Percentiles rank a stretch among this genome's conserved stretches.
phyloP scores from a whole-genome alignment of 1,284 basidiomycete species.

The Cryptococcus hybrid region DNA sequence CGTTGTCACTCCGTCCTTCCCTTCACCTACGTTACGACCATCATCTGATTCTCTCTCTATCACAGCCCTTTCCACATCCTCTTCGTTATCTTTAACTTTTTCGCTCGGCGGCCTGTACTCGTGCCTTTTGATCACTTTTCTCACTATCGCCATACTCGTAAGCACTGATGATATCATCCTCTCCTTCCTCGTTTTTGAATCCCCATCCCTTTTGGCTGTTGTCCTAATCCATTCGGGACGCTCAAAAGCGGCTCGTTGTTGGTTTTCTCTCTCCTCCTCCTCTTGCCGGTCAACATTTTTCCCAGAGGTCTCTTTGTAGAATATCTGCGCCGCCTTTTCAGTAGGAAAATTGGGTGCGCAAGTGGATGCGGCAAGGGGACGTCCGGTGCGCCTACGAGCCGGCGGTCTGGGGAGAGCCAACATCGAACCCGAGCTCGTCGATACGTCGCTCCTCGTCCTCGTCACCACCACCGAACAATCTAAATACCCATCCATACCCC shows the following conservation, averaged over 20 bases:
- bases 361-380: too few relatives aligned
- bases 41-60: too few relatives aligned
- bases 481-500: background rate
- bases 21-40: background rate
- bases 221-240: background rate
- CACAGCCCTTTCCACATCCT: too few relatives aligned
- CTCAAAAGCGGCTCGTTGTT: background rate
- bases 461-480: background rate
- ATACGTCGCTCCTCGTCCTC: background rate
- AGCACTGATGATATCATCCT: constrained; percentile 6
- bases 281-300: too few relatives aligned
- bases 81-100: too few relatives aligned
- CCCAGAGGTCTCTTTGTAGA: too few relatives aligned
- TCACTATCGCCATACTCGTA: constrained; percentile 1
- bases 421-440: background rate
- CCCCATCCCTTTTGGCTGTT: background rate
- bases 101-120: background rate
- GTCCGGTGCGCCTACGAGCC: too few relatives aligned
- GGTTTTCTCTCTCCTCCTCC: too few relatives aligned
- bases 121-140: background rate
- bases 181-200: background rate
- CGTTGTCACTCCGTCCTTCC: background rate
- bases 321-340: too few relatives aligned
- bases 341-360: too few relatives aligned
- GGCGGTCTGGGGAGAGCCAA: background rate